Evolutionary conservation across 768 basidiomycete genomes (phyloP), one percentile per base, ranked within the genome.

Genomic region (Serendipita indica): DNA sequence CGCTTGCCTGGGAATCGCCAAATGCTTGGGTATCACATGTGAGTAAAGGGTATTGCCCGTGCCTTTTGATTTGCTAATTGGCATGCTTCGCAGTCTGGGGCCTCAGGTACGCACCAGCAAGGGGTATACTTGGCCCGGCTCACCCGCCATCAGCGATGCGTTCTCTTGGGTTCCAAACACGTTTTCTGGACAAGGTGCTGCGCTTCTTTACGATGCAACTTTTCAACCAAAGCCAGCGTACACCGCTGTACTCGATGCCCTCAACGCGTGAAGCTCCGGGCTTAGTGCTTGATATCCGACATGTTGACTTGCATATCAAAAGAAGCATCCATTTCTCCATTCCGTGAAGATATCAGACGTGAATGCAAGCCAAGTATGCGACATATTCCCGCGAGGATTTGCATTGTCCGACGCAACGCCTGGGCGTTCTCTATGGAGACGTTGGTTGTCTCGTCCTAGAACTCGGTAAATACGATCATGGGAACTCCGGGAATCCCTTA

Each of bases 1-100:
- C 27, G 77, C 77, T 5, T 79, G 77, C 64, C 62, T 77, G 41
- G 66, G 65, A 27, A 70, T 71, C 10, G 65, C 73, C 1, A 61
- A 63, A 18, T 78, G 77, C 64, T 69, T 75, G 20, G 69, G 72
- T 14, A 75, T 78, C 66, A 77, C 77, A 75, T 64, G 73, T 77
- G 39, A 70, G 72, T 64, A 76, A 78, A 62, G 66, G 66, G 46
- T 74, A 73, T 58, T 57, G 70, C 66, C 1, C 7, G 12, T 12
- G 14, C 7, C 49, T 25, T 22, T 33, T 32, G n/a, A 32, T 34
- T 20, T 1, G 10, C 14, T 33, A 43, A 27, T 25, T 28, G 12
- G n/a, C 34, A 3, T 5, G 28, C 20, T 35, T 59, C 3, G 13
- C 39, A 74, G 72, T 39, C 35, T 39, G 35, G 35, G 35, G 35